Evolutionary conservation across 768 basidiomycete species (phyloP).

Genomic region (Crepidotus variabilis): DNA sequence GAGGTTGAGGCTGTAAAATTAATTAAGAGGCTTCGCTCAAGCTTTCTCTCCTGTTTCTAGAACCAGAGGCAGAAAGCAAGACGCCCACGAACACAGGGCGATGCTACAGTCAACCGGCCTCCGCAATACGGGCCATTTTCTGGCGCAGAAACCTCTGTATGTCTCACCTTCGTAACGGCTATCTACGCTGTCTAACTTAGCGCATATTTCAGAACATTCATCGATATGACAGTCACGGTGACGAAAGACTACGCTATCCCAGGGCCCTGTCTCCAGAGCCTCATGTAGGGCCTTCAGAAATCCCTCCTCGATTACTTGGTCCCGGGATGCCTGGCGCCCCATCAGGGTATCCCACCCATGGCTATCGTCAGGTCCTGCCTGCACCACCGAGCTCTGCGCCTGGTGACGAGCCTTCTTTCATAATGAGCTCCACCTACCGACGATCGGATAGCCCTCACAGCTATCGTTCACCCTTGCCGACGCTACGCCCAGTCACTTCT

Average conservation of each 20-base stretch:
- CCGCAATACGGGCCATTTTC: conserved; percentile 65
- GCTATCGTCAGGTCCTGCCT: conserved; percentile 19
- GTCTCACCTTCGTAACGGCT: conserved; percentile 8
- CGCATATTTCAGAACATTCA: conserved; percentile 9
- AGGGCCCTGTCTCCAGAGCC: conserved; percentile 21
- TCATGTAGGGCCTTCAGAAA: conserved; percentile 28
- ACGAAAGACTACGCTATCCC: conserved; percentile 10
- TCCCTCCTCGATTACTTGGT: conserved; percentile 42
- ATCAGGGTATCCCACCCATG: conserved; percentile 12
- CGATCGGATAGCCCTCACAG: conserved; percentile 15
- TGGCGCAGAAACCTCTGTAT: conserved; percentile 28
- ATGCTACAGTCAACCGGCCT: conserved; percentile 46
- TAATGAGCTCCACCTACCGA: conserved; percentile 11
- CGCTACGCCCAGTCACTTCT: conserved; percentile 23
- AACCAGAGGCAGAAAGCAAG: conserved; percentile 88
- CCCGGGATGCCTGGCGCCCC: conserved; percentile 50
- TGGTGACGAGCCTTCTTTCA: conserved; percentile 15
- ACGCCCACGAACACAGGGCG: conserved; percentile 63
- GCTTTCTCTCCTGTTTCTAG: conserved; percentile 32
- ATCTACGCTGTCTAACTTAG: conserved; percentile 10
- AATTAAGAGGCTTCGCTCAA: conserved; percentile 13
- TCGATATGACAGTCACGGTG: conserved; percentile 16
- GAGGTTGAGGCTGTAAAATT: conserved; percentile 16
- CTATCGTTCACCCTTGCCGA: conserved; percentile 17
- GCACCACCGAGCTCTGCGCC: conserved; percentile 11